Base-by-base conservation (phyloP, 225 moss, liverwort and hornwort species). In the Asterella californica region DNA sequence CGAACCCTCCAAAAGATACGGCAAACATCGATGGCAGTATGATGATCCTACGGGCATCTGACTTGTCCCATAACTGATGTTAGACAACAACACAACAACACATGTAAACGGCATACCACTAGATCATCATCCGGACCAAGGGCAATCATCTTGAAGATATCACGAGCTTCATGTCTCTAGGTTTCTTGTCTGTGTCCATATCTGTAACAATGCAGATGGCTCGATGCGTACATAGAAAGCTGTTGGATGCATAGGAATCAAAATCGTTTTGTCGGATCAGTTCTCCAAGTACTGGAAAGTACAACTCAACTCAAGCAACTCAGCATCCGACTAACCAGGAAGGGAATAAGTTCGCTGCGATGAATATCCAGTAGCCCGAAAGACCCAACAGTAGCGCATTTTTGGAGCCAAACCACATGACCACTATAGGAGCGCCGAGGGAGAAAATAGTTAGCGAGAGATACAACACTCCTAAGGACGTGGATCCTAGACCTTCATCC, bases 291-390 rank as follows among this genome's bases (percentile, higher is more conserved):
- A 52, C 70, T 79, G 70, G 25, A 78, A 70, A 69, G 70, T 68
- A 81, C 59, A 75, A 75, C 63, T 57, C 59, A 75, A 75, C 63
- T 57, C 75, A 81, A 64, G 74, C 37, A 75, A 50, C 45, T 75
- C 79, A 67, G 57, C 59, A 74, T 79, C 63, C 48, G 75, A 83
- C 85, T 88, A 60, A 95, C 97, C 97, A 93, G 77, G 91, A 90
- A 32, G 99, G 95, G 72, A 85, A 87, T 11, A 99, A 83, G 63
- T 99, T 99, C 27, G 99, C 99, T 74, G 85, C 83, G 32, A 85
- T 86, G 68, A 99, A 99, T 83, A 79, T 89, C 95, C 92, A 99
- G 79, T 91, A 99, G 75, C 99, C 99, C 55, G 93, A 88, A 61
- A 94, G 84, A 78, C 93, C 95, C 72, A 93, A 79, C 76, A 95